Percentiles rank a stretch among this genome's conserved stretches.
These are phyloP conservation scores for Malbranchea zuffiana DNA, from an alignment of 2,329 filamentous ascomycete species.

Conservation along the genomic window DNA sequence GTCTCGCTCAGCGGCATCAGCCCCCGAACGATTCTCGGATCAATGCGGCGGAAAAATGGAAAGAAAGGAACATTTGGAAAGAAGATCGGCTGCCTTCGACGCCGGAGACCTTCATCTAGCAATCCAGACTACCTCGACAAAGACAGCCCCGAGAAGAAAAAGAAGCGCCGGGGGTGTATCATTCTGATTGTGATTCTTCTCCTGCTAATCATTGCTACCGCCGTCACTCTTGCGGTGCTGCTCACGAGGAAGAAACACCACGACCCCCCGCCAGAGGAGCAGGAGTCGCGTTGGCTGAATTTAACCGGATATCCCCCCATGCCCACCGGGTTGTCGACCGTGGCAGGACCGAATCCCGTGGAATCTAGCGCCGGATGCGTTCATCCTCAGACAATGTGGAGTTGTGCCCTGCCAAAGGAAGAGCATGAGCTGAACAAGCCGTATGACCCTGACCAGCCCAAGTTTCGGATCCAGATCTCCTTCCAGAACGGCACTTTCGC, in stretches of 20 bases:
- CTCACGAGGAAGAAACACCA: slow-evolving; percentile 14
- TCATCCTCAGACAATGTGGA: slow-evolving; percentile 65
- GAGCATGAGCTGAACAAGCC: slow-evolving; percentile 54
- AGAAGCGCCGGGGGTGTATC: slow-evolving; percentile 51
- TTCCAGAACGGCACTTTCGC: slow-evolving; percentile 45
- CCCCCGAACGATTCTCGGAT: slow-evolving; percentile 34
- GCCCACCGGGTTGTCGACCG: slow-evolving; percentile 68
- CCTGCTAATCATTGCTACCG: slow-evolving; percentile 34
- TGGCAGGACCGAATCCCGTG: slow-evolving; percentile 60
- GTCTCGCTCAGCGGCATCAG: neutral
- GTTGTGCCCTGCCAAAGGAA: slow-evolving; percentile 72
- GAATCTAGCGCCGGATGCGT: slow-evolving; percentile 59
- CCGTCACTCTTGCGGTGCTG: slow-evolving; percentile 39
- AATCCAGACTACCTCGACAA: slow-evolving; percentile 55
- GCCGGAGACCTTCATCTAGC: slow-evolving; percentile 53
- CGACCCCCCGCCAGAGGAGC: slow-evolving; percentile 13
- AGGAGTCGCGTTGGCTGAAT: slow-evolving; percentile 63
- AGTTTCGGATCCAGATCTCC: slow-evolving; percentile 65
- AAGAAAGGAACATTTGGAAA: slow-evolving; percentile 54
- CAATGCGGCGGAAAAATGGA: slow-evolving; percentile 48
- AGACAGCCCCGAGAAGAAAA: slow-evolving; percentile 51
- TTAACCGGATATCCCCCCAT: slow-evolving; percentile 78
- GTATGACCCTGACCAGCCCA: slow-evolving; percentile 58
- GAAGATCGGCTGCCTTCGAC: slow-evolving; percentile 52
- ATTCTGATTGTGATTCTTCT: slow-evolving; percentile 43